Conservation (phyloP, 306 rosid species). For the Quercus aquifolioides region DNA sequence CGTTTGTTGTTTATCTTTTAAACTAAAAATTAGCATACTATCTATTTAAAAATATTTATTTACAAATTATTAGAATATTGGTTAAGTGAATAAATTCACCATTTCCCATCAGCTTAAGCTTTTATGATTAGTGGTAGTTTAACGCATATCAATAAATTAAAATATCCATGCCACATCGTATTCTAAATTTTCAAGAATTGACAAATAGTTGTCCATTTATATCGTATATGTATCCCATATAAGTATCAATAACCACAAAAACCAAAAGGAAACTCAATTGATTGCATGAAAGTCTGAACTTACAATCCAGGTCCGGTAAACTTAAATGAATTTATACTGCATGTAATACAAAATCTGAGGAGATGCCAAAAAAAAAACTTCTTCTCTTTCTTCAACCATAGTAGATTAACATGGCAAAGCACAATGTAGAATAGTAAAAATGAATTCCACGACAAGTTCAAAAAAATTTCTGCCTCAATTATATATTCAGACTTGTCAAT, state of each 20-base stretch:
- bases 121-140: too few species aligned
- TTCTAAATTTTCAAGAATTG: too few species aligned
- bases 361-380: neutral
- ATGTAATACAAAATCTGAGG: neutral
- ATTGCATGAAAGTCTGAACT: neutral
- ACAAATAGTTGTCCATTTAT: too few species aligned
- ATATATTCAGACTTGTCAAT: neutral
- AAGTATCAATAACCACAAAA: neutral
- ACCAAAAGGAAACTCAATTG: neutral
- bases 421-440: neutral
- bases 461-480: neutral
- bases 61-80: too few species aligned
- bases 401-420: neutral
- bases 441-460: neutral
- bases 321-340: neutral
- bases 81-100: too few species aligned
- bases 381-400: neutral
- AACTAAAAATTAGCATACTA: too few species aligned
- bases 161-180: too few species aligned
- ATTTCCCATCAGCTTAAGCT: too few species aligned
- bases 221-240: too few species aligned
- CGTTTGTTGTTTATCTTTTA: too few species aligned
- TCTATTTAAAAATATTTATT: too few species aligned
- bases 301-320: neutral
- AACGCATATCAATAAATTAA: too few species aligned